These are phyloP conservation scores for Aspergillus novofumigatus DNA, from an alignment of 2,329 filamentous ascomycete genomes.

Conservation along the genomic window DNA sequence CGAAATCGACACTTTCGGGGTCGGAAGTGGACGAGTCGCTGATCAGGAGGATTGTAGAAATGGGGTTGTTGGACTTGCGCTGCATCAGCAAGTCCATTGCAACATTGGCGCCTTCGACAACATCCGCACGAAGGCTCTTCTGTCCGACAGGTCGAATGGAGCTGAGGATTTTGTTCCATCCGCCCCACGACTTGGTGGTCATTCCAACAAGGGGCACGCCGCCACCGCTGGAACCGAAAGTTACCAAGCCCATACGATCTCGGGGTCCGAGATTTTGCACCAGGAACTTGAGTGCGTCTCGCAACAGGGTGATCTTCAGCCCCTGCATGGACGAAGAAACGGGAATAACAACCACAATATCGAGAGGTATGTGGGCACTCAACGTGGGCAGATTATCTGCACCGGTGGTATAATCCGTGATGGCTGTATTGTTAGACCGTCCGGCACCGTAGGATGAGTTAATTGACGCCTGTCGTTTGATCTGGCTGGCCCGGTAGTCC, in stretches of 20 bases:
- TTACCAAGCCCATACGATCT: constrained; percentile 95
- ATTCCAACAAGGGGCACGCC: constrained; percentile 96
- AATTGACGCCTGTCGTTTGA: constrained; percentile 73
- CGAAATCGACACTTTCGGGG: constrained; percentile 92
- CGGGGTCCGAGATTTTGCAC: constrained; percentile 84
- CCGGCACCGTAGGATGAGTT: constrained; percentile 77
- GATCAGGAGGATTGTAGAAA: constrained; percentile 92
- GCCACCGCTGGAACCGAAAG: constrained; percentile 90
- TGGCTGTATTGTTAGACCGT: constrained; percentile 79
- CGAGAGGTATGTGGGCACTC: constrained; percentile 86
- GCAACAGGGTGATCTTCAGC: constrained; percentile 92
- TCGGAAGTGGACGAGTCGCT: constrained; percentile 96
- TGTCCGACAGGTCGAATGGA: constrained; percentile 92
- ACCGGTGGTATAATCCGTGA: constrained; percentile 83
- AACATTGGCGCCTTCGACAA: constrained; percentile 95
- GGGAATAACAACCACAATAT: constrained; percentile 93
- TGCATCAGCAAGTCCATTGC: constrained; percentile 99
- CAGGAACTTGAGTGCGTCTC: constrained; percentile 88
- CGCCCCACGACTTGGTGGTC: constrained; percentile 90
- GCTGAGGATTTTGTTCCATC: constrained; percentile 80
- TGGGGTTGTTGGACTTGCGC: constrained; percentile 89
- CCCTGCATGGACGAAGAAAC: constrained; percentile 99
- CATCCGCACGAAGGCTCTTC: constrained; percentile 93
- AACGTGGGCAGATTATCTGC: constrained; percentile 49
- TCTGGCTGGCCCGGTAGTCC: constrained; percentile 61